phyloP scores from a whole-genome alignment of 164 flowering plant species.

The Aristolochia fimbriata region DNA sequence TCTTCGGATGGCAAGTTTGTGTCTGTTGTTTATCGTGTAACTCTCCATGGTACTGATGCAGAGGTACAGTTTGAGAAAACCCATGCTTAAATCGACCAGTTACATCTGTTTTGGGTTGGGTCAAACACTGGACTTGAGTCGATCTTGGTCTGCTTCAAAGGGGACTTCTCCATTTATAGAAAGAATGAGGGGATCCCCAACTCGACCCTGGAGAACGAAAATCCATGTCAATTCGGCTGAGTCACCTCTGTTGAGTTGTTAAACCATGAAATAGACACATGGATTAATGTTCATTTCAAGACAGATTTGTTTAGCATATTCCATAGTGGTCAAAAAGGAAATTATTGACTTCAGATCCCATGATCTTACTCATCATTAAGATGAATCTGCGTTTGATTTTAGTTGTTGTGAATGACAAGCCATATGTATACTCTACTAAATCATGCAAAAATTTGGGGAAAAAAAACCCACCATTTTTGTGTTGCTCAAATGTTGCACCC shows the following conservation, averaged over 20 bases:
- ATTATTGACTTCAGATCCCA: not conserved
- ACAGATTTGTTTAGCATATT: not conserved
- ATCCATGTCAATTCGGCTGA: too few species aligned
- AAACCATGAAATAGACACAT: not conserved
- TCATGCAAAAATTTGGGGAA: too few species aligned
- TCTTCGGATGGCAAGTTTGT: constrained; percentile 82
- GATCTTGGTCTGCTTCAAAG: too few species aligned
- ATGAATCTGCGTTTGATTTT: not conserved
- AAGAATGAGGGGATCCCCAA: too few species aligned
- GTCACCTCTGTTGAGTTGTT: too few species aligned
- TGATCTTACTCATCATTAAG: not conserved
- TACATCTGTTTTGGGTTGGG: too few species aligned
- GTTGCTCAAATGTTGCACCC: too few species aligned
- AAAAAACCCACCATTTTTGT: too few species aligned
- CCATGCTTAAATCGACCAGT: not conserved
- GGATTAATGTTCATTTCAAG: not conserved
- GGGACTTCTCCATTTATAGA: too few species aligned
- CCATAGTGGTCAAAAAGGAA: not conserved
- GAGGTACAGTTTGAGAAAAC: constrained; percentile 30
- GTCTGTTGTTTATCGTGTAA: constrained; percentile 83
- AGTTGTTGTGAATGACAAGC: not conserved
- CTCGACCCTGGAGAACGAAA: too few species aligned
- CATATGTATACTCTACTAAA: too few species aligned
- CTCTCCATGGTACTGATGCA: constrained; percentile 82
- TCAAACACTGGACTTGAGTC: too few species aligned